Conservation (phyloP, 1,284 basidiomycete genomes). For the Pascua sp. region DNA sequence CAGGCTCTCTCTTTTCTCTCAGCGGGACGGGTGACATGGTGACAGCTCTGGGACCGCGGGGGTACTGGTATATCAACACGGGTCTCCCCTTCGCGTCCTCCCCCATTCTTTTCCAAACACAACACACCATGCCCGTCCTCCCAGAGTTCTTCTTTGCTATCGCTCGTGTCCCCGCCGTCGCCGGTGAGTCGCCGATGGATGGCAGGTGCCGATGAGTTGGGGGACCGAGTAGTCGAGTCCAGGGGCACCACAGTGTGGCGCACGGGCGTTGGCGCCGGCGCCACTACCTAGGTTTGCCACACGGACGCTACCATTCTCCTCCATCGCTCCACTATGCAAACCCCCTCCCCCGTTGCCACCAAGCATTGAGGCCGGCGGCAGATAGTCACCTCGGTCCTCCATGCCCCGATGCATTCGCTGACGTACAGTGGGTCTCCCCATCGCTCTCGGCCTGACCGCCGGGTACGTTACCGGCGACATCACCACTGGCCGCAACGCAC, state of each 20-base stretch:
- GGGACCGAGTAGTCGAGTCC: background rate
- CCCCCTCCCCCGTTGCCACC: background rate
- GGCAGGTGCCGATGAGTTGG: too few species aligned
- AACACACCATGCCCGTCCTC: constrained; percentile 39
- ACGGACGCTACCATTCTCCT: background rate
- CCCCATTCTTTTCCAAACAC: background rate
- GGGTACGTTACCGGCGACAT: constrained; percentile 51
- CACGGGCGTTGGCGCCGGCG: too few species aligned
- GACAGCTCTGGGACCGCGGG: too few species aligned
- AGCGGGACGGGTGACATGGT: too few species aligned
- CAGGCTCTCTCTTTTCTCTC: too few species aligned
- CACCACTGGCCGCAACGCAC: constrained; percentile 7
- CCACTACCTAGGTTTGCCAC: too few species aligned
- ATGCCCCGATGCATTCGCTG: background rate
- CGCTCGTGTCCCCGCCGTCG: constrained; percentile 60
- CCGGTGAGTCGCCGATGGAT: constrained; percentile 38
- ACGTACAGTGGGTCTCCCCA: constrained; percentile 57
- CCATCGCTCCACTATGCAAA: background rate
- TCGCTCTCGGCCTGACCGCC: constrained; percentile 58
- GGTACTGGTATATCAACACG: too few species aligned
- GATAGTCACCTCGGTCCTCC: background rate
- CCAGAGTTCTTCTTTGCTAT: constrained; percentile 56
- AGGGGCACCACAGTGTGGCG: background rate
- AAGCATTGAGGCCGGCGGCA: background rate
- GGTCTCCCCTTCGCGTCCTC: too few species aligned